Base-by-base conservation (phyloP, 2,329 filamentous ascomycete species). In the Coniella lustricola region DNA sequence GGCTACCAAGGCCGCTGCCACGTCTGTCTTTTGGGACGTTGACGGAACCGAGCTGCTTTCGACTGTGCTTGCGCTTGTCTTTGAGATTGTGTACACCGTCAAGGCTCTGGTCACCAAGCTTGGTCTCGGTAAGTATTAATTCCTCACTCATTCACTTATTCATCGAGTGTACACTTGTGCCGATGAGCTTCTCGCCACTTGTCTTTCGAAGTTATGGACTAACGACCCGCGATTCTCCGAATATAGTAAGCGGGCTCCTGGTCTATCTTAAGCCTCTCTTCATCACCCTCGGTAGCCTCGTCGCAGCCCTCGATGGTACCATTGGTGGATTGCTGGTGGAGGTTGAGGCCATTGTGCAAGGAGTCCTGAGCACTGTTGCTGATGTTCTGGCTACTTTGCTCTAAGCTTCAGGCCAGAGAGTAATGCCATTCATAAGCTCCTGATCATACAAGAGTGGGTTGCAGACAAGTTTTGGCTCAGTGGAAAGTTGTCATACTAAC, bases 51-150 rank as follows among this genome's bases (percentile, higher is more conserved):
- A 59, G 36, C 52, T 59, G 37, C 37, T 57, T 4, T 25, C 50
- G 38, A 57, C 57, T 43, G 53, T 60, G 34, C 51, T 56, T 51
- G 33, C 54, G 20, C 48, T 61, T 25, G 54, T 59, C n/a, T 55
- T 43, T 46, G 59, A 61, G 56, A 54, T 61, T 31, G 44, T 49
- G 14, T 57, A 49, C 49, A 61, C 59, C 12, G 50, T 61, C 42
- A 58, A 58, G 54, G 50, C 57, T 44, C 39, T 61, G n/a, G 51
- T 60, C 18, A 42, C 49, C 39, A 60, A 61, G 59, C 50, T 61
- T 20, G 59, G 59, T 43, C 54, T 61, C n/a, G 54, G 59, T 60
- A 53, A 48, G 57, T 22, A 13, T 18, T 7, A 21, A 18, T 17
- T 17, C 36, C 10, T n/a, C n/a, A 39, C 18, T 14, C 12, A n/a